phyloP scores from a whole-genome alignment of 176 grass and related monocot species.

The Thinopyrum elongatum region DNA sequence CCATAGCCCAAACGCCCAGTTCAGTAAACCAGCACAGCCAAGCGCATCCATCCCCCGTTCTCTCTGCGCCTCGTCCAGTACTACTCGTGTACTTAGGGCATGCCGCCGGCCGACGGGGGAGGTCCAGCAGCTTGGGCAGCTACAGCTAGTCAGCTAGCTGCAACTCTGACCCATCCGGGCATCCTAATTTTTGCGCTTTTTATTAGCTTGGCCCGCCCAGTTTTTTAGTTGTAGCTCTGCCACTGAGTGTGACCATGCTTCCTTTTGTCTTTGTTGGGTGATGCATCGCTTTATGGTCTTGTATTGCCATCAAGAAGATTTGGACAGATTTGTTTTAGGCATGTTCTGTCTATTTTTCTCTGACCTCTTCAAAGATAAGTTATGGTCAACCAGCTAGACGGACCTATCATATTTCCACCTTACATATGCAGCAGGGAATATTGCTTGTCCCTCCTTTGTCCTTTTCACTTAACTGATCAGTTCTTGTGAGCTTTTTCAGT shows the following conservation, averaged over 20 bases:
- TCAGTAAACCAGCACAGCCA: too few relatives aligned
- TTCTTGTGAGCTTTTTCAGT: neutral
- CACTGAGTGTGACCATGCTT: neutral
- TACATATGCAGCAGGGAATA: neutral
- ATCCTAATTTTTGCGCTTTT: too few relatives aligned
- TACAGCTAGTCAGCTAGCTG: too few relatives aligned
- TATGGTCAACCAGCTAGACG: neutral
- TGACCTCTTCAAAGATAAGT: neutral
- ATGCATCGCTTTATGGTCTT: neutral
- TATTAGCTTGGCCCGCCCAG: too few relatives aligned
- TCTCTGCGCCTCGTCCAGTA: too few relatives aligned
- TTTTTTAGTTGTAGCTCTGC: too few relatives aligned
- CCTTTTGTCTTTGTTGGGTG: constrained; percentile 5
- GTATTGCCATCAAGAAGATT: neutral
- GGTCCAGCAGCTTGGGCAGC: too few relatives aligned
- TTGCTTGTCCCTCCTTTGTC: neutral
- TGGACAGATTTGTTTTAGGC: neutral
- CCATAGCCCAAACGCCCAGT: too few relatives aligned
- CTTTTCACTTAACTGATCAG: neutral
- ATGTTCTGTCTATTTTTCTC: neutral
- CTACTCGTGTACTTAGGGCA: too few relatives aligned
- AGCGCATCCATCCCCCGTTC: too few relatives aligned
- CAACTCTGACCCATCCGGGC: too few relatives aligned
- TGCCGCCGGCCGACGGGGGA: too few relatives aligned
- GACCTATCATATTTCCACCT: constrained; percentile 2